These are phyloP conservation scores for Venturia carpophila DNA, from an alignment of 2,329 filamentous ascomycete genomes.

Conservation along the genomic window DNA sequence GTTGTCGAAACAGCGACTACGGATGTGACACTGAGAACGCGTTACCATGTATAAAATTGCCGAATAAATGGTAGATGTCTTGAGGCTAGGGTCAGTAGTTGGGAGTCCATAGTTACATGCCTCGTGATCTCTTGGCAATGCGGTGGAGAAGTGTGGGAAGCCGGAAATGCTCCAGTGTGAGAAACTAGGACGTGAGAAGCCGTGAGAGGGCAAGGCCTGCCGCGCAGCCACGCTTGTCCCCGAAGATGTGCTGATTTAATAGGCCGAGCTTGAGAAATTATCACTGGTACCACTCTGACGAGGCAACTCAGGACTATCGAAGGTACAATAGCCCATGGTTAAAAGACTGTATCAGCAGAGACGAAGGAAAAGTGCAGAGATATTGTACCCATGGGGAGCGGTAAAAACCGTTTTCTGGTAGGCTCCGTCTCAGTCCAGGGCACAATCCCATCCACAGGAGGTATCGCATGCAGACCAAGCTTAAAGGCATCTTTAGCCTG, in stretches of 20 bases:
- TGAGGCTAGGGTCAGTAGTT: not conserved
- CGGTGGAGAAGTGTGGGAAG: not conserved
- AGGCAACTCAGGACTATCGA: not conserved
- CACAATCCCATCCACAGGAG: not conserved
- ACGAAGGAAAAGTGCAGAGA: not conserved
- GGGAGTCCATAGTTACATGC: not conserved
- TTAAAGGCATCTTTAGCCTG: not conserved
- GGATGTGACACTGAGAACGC: not conserved
- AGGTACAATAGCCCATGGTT: slow-evolving; percentile 1
- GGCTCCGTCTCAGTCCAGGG: not conserved
- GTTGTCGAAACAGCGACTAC: slow-evolving; percentile 4
- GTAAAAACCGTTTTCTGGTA: not conserved
- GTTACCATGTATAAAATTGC: not conserved
- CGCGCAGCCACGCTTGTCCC: not conserved
- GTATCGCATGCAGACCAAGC: not conserved
- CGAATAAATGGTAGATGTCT: slow-evolving; percentile 13
- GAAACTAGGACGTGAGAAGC: not conserved
- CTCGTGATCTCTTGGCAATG: not conserved
- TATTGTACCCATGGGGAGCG: not conserved
- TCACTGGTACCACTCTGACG: no score
- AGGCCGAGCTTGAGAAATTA: no score
- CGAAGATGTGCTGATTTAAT: not conserved
- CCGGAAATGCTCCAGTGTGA: not conserved
- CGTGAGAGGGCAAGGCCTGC: not conserved
- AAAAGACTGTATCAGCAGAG: not conserved